Evolutionary conservation across 1,284 basidiomycete genomes (phyloP).

Genomic region (Tilletia indica): DNA sequence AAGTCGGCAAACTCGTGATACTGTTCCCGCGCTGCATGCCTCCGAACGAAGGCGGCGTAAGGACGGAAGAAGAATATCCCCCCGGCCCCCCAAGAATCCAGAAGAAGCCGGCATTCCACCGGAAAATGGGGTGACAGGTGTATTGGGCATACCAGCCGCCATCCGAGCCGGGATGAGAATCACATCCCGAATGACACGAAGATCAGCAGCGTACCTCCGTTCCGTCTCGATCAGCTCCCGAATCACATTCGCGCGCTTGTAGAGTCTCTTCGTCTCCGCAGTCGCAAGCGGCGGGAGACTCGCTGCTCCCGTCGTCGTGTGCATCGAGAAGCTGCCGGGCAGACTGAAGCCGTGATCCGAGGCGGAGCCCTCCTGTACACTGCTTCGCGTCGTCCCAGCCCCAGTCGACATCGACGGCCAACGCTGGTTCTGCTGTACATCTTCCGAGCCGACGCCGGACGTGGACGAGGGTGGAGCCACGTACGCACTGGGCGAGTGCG

Average conservation of each 20-base stretch:
- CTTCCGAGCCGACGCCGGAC: background rate
- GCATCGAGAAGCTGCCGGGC: constrained; percentile 7
- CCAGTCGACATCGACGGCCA: constrained; percentile 3
- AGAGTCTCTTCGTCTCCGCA: constrained; percentile 51
- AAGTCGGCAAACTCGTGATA: background rate
- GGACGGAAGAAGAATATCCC: background rate
- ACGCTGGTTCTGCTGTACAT: background rate
- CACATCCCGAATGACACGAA: constrained; percentile 77
- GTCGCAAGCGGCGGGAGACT: background rate
- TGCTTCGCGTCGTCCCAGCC: background rate
- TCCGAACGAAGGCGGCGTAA: background rate
- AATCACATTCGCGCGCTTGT: constrained; percentile 79
- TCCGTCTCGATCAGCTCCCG: constrained; percentile 71
- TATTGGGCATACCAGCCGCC: constrained; percentile 39
- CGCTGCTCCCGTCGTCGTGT: background rate
- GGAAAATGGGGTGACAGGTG: constrained; percentile 27
- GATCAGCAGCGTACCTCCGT: constrained; percentile 79
- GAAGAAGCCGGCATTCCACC: constrained; percentile 28
- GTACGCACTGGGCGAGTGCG: background rate
- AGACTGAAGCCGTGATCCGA: constrained; percentile 16
- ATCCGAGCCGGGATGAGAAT: constrained; percentile 61
- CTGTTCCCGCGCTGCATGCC: background rate
- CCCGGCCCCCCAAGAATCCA: constrained; percentile 15
- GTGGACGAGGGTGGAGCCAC: background rate
- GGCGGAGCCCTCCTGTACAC: constrained; percentile 8